Conservation (phyloP, 1,284 basidiomycete species). For the Fistulinella staudtii region DNA sequence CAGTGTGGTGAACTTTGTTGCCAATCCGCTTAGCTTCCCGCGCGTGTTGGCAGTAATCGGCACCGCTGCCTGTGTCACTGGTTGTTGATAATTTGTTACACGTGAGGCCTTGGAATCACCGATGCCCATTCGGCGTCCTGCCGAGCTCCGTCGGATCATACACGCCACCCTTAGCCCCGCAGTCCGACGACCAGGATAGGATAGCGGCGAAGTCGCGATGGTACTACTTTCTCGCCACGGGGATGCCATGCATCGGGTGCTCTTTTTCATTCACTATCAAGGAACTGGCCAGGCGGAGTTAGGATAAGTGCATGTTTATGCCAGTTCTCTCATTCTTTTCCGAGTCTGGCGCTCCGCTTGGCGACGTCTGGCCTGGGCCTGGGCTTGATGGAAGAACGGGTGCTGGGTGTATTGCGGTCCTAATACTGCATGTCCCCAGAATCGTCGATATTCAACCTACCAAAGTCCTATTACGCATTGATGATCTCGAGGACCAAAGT, state of each 20-base stretch:
- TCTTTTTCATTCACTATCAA: no score
- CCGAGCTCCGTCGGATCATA: constrained; percentile 11
- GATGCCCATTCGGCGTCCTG: background rate
- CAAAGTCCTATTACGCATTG: background rate
- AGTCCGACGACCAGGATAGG: constrained; percentile 1
- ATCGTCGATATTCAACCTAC: no score
- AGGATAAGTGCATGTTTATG: background rate
- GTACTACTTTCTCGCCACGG: background rate
- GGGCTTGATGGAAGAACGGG: no score
- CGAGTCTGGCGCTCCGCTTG: no score
- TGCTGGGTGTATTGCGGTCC: no score
- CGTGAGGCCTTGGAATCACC: constrained; percentile 2
- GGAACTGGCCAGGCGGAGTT: background rate
- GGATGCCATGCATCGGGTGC: no score
- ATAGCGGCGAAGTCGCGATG: background rate
- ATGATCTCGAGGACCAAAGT: background rate
- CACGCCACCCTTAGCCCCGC: constrained; percentile 4
- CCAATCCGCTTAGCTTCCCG: background rate
- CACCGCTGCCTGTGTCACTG: constrained; percentile 3
- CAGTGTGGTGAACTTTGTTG: constrained; percentile 1
- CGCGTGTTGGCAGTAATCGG: constrained; percentile 3
- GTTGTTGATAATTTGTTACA: background rate
- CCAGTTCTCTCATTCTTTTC: background rate
- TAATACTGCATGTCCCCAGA: no score
- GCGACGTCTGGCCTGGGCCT: no score